These are phyloP conservation scores for Paxillus ammoniavirescens DNA, from an alignment of 768 basidiomycete genomes.

Conservation along the genomic window DNA sequence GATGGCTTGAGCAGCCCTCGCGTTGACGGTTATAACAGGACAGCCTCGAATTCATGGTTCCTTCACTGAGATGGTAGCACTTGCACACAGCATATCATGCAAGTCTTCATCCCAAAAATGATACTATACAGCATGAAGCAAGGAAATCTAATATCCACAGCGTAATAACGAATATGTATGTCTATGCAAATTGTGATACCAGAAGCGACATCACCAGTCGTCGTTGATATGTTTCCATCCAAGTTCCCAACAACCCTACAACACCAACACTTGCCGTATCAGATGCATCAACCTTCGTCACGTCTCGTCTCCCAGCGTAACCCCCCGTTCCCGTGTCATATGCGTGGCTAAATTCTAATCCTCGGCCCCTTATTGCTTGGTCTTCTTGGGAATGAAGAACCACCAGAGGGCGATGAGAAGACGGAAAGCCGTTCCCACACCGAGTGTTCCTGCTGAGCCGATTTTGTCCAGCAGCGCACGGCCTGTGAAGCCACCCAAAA, in stretches of 20 bases:
- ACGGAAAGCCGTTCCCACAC: conserved; percentile 62
- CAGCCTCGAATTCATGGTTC: too few relatives aligned
- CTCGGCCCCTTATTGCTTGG: conserved; percentile 4
- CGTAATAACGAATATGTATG: too few relatives aligned
- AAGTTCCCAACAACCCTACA: not conserved
- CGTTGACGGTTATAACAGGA: too few relatives aligned
- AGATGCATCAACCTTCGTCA: not conserved
- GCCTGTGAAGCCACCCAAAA: conserved; percentile 71
- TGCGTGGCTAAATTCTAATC: not conserved
- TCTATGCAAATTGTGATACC: too few relatives aligned
- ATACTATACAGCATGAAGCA: too few relatives aligned
- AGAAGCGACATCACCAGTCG: conserved; percentile 4
- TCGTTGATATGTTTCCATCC: not conserved
- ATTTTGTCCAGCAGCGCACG: conserved; percentile 58
- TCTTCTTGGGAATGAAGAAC: conserved; percentile 53
- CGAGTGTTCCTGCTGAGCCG: conserved; percentile 64
- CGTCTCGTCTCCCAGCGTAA: not conserved
- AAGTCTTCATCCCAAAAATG: too few relatives aligned
- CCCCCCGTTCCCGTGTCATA: not conserved
- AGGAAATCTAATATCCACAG: too few relatives aligned
- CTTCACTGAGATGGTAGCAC: too few relatives aligned
- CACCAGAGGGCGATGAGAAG: conserved; percentile 61
- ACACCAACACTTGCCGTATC: not conserved
- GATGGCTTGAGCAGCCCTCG: too few relatives aligned
- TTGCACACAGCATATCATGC: too few relatives aligned